Conservation (phyloP, 345 rosid species). For the Salix purpurea region DNA sequence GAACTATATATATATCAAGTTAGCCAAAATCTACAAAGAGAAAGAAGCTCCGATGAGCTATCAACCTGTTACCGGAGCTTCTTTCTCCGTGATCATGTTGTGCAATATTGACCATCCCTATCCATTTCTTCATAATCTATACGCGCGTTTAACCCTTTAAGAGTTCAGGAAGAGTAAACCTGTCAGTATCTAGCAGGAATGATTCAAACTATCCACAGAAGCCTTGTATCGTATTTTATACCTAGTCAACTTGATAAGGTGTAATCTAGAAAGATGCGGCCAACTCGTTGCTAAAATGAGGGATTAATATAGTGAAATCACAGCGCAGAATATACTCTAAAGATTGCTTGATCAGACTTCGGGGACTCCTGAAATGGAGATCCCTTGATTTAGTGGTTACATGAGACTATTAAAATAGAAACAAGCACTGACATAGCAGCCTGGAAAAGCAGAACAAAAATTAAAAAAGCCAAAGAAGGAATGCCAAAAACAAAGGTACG, state of each 20-base stretch:
- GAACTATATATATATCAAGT: background rate
- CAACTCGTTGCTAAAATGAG: no score
- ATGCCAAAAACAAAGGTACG: no score
- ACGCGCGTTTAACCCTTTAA: no score
- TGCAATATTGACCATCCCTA: background rate
- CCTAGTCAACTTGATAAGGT: background rate
- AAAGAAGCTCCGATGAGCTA: background rate
- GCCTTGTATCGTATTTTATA: background rate
- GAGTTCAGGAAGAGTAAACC: background rate
- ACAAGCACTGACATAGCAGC: background rate
- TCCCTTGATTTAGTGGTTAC: background rate
- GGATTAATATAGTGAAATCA: no score
- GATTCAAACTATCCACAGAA: background rate
- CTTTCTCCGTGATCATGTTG: background rate
- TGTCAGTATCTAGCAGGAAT: background rate
- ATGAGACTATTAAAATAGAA: background rate
- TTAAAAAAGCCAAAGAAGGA: background rate
- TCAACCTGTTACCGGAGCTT: background rate
- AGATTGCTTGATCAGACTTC: background rate
- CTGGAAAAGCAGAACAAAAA: background rate
- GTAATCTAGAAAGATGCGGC: background rate
- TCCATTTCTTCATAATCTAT: background rate
- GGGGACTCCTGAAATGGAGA: background rate
- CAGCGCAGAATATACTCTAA: background rate
- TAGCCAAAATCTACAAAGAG: background rate